phyloP scores from a whole-genome alignment of 2,329 filamentous ascomycete genomes.

The Trichoderma gracile region DNA sequence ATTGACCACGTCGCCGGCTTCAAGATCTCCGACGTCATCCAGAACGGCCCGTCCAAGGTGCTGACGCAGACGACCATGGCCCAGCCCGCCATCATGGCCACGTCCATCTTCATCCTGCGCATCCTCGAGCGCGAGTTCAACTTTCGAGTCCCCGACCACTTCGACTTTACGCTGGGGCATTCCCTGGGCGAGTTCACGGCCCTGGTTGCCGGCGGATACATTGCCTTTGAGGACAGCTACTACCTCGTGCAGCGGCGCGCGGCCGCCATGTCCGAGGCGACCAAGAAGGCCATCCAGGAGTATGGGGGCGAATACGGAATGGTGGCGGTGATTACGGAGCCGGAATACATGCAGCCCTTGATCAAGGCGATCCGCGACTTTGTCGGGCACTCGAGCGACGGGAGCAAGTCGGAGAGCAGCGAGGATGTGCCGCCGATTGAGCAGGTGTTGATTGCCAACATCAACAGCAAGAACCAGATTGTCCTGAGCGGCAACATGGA shows the following conservation, averaged over 20 bases:
- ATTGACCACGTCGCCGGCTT: constrained; percentile 77
- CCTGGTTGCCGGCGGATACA: constrained; percentile 78
- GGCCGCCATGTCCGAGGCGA: constrained; percentile 80
- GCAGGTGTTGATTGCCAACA: constrained; percentile 87
- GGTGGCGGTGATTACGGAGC: constrained; percentile 89
- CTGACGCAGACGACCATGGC: constrained; percentile 84
- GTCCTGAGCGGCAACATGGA: constrained; percentile 86
- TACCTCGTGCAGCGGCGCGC: constrained; percentile 75
- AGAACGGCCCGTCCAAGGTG: constrained; percentile 71
- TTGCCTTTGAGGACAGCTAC: constrained; percentile 75
- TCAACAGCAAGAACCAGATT: constrained; percentile 96
- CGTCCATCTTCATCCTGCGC: constrained; percentile 83
- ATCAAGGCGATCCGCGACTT: constrained; percentile 78
- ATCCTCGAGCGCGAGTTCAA: constrained; percentile 83
- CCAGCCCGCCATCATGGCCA: constrained; percentile 95
- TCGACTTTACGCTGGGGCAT: constrained; percentile 85
- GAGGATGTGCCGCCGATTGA: constrained; percentile 73
- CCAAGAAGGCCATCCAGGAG: constrained; percentile 61
- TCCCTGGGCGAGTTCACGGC: constrained; percentile 93
- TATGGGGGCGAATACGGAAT: constrained; percentile 87
- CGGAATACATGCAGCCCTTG: constrained; percentile 68
- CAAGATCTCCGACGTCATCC: constrained; percentile 75
- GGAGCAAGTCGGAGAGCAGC: constrained; percentile 66
- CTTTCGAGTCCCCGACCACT: constrained; percentile 68
- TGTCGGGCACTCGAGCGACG: constrained; percentile 66